Evolutionary conservation across 495 filamentous ascomycete species (phyloP), one percentile per base, ranked within the genome.

Genomic region (Penicillium crystallinum): DNA sequence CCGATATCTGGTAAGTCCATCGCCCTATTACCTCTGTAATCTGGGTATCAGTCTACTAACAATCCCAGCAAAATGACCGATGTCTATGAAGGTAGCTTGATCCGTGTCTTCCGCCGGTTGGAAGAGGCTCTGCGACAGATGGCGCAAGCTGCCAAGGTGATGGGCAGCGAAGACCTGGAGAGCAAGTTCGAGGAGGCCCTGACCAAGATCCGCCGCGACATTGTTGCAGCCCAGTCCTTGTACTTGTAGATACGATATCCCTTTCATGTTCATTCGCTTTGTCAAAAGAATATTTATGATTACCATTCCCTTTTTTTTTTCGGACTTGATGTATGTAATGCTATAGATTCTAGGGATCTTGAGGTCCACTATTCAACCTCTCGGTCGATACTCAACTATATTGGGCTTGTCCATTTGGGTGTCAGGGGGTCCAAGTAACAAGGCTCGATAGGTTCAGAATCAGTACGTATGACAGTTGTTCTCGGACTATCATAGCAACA

Each of bases 101-200:
- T 98, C 62, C 89, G 93, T 29, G 83, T 97, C 42, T 97, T 98
- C 81, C 85, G 93, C 42, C 87, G 95, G 18, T 74, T 98, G 31
- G 95, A 98, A 70, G 93, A 98, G 73, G 79, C 96, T 45, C 75
- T 98, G n/a, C 81, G 95, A 56, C 93, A 98, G 70, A 96, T 97
- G 82, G 92, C 87, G n/a, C 87, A 96, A 71, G 93, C 90, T 35
- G 81, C 87, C 56, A 96, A 95, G 71, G 91, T 96, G 46, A 98
- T 98, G 95, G 93, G 93, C 47, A 96, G 85, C 65, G 88, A 96
- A 56, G 93, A 97, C 52, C 77, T 98, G 46, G 84, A 91, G 67
- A 73, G 83, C 60, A 97, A 89, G 65, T 98, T 98, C 59, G 90
- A 95, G 67, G 74, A 80, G 49, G 84, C 88, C 30, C 72, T 98